Base-by-base conservation (phyloP, 2,329 filamentous ascomycete species). In the Xylaria sp. region DNA sequence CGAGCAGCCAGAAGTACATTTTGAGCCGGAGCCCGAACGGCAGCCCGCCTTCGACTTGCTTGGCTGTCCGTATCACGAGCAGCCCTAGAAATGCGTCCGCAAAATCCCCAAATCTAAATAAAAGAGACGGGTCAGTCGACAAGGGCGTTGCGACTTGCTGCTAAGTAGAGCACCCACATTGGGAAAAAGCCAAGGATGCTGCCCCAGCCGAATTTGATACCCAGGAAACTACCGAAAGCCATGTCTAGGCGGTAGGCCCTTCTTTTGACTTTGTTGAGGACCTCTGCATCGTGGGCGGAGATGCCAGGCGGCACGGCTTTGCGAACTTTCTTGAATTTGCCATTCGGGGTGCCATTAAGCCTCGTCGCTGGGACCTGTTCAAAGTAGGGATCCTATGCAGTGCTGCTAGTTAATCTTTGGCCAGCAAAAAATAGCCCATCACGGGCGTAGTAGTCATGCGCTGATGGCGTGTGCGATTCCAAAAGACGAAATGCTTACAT, bases 151-250 rank as follows among this genome's bases (percentile, higher is more conserved):
- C n/a, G 31, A 35, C 59, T n/a, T n/a, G n/a, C n/a, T 13, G 17
- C n/a, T 4, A 8, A 46, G 54, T 44, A 58, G 17, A 66, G 11
- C 58, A 84, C 90, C 83, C 83, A 92, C 85, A 86, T 86, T 69
- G 95, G 95, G 56, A 98, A 77, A 7, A 98, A 74, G 13, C 89
- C 95, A 70, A 98, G 91, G 60, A 97, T 85, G 69, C 89, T 90
- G 53, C 91, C 87, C 92, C 93, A 97, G 56, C 95, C 95, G 73
- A 98, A 93, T 60, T 89, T 86, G 61, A 96, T 84, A 43, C 93
- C 92, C 66, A 90, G 86, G 72, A 92, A 86, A 72, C 86, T 93
- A 80, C 94, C 96, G 5, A 97, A 85, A 57, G 85, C 86, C 81
- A 92, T 90, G 76, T 98, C 95, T 25, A 97, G 85, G 37, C 87